phyloP scores from a whole-genome alignment of 257 asterid species.

The Eucommia ulmoides region DNA sequence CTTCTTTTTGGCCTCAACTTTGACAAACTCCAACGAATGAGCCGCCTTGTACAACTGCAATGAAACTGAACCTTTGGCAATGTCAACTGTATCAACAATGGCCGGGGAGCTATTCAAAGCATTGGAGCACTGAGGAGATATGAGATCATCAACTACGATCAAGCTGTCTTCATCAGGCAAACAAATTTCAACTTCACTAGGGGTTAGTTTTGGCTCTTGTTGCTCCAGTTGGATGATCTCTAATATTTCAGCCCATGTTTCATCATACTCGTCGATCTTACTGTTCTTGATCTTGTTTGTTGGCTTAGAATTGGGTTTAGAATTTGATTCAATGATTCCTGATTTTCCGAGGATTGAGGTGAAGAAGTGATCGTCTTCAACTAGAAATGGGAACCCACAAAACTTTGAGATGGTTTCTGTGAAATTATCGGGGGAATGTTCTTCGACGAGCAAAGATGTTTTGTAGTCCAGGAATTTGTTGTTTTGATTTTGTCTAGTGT shows the following conservation, averaged over 20 bases:
- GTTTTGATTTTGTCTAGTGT: no score
- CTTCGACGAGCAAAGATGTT: no score
- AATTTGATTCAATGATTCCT: constrained; percentile 10
- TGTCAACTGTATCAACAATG: no score
- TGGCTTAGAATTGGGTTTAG: constrained; percentile 4
- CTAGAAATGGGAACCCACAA: constrained; percentile 9
- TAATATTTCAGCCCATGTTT: constrained; percentile 40
- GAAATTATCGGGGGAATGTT: no score
- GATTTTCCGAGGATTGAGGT: no score
- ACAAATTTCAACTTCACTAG: constrained; percentile 15
- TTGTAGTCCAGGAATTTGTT: no score
- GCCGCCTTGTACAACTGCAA: no score
- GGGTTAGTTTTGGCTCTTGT: constrained; percentile 9
- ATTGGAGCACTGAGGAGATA: constrained; percentile 12
- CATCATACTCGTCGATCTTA: constrained; percentile 22
- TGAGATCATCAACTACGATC: constrained; percentile 16
- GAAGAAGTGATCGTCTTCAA: no score
- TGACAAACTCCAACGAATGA: constrained; percentile 6
- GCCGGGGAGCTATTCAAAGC: no score
- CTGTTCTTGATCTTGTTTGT: constrained; percentile 5
- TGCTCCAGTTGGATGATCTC: constrained; percentile 28
- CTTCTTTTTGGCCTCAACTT: constrained; percentile 9
- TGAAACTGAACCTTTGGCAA: no score
- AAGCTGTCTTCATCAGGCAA: constrained; percentile 36
- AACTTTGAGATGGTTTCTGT: constrained; percentile 10